Conservation (phyloP, 805 yeast species). For the Phaffomyces opuntiae region DNA sequence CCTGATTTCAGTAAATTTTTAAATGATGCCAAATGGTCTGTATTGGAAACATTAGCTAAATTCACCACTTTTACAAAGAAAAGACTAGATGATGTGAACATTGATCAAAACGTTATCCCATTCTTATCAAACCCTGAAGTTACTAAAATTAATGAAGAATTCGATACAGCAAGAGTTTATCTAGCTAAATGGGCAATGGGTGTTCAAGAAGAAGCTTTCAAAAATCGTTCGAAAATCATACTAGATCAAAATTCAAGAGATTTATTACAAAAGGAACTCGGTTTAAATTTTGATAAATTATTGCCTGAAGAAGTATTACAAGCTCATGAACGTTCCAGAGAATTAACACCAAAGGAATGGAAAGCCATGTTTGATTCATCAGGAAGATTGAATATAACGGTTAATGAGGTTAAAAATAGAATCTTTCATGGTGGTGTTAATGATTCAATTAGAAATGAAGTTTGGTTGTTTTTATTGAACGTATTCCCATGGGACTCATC, state of each 20-base stretch:
- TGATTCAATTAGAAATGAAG: conserved; percentile 52
- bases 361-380: conserved; percentile 68
- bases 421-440: conserved; percentile 88
- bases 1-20: conserved; percentile 40
- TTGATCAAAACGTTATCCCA: conserved; percentile 49
- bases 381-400: conserved; percentile 69
- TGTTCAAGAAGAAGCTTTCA: conserved; percentile 85
- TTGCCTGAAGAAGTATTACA: conserved; percentile 53
- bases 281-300: conserved; percentile 43
- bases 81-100: conserved; percentile 49
- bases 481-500: conserved; percentile 90
- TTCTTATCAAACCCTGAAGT: conserved; percentile 74
- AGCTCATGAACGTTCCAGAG: conserved; percentile 56
- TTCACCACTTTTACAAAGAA: conserved; percentile 51
- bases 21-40: conserved; percentile 75
- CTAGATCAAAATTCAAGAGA: conserved; percentile 54
- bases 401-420: conserved; percentile 69
- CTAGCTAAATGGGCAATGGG: conserved; percentile 96
- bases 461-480: conserved; percentile 80
- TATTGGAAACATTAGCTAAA: conserved; percentile 77
- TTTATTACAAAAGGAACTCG: conserved; percentile 53
- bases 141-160: conserved; percentile 73
- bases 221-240: conserved; percentile 40
- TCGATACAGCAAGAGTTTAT: conserved; percentile 86
- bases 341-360: conserved; percentile 75